These are phyloP conservation scores for Saccharomycopsis amapae DNA, from an alignment of 805 yeast species.

Conservation along the genomic window DNA sequence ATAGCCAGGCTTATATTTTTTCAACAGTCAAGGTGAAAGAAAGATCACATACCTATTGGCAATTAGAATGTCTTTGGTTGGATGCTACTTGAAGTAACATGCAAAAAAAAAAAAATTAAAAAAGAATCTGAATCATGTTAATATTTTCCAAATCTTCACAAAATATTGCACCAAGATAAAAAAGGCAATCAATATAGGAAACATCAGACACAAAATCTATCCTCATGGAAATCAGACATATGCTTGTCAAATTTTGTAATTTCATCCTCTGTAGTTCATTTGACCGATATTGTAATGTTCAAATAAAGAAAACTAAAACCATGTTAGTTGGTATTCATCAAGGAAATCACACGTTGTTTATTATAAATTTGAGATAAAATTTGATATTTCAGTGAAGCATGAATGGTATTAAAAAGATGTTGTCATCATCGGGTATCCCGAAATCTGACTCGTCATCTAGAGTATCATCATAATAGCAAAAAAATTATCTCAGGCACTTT, in stretches of 20 bases:
- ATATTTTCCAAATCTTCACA: background rate
- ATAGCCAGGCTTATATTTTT: no score
- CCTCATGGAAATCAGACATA: constrained; percentile 85
- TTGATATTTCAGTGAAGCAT: constrained; percentile 71
- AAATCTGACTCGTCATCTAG: constrained; percentile 98
- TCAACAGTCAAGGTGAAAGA: no score
- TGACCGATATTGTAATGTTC: background rate
- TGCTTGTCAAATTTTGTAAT: constrained; percentile 80
- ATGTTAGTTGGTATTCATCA: background rate
- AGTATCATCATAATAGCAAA: constrained; percentile 38
- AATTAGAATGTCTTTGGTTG: no score
- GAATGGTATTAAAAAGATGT: constrained; percentile 76
- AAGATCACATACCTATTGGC: no score
- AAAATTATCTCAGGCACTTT: background rate
- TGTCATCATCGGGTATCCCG: constrained; percentile 95
- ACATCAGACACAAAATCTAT: constrained; percentile 32
- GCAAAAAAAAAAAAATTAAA: background rate
- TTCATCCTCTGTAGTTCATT: constrained; percentile 34
- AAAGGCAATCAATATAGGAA: constrained; percentile 10
- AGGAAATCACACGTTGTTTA: background rate
- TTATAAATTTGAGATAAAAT: background rate
- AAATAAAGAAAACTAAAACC: background rate
- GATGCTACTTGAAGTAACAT: background rate
- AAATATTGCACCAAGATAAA: background rate
- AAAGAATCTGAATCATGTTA: background rate